phyloP scores from a whole-genome alignment of 805 yeast genomes.

The Candida tallmaniae region DNA sequence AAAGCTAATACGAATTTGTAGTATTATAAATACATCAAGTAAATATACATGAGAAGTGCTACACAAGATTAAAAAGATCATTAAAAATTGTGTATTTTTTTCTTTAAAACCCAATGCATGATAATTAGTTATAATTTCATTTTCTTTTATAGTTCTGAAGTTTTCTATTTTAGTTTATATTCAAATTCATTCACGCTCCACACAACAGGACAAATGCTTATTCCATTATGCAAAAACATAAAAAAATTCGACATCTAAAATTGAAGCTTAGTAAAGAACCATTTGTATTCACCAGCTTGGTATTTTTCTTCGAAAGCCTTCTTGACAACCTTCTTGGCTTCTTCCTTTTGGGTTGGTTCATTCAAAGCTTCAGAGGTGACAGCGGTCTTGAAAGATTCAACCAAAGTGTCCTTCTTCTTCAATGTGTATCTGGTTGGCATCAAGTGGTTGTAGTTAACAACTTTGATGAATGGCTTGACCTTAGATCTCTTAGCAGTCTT shows the following conservation, averaged over 20 bases:
- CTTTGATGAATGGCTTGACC: conserved; percentile 99
- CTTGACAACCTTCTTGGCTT: conserved; percentile 98
- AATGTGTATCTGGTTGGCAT: conserved; percentile 99
- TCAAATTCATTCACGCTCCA: conserved; percentile 3
- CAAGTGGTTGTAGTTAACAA: conserved; percentile 98
- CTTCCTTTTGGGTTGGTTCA: conserved; percentile 98
- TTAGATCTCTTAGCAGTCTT: conserved; percentile 95
- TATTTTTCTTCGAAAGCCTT: conserved; percentile 99
- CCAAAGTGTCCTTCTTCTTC: no score
- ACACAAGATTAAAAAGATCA: conserved; percentile 11
- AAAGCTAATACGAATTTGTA: no score
- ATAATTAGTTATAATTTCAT: conserved; percentile 3
- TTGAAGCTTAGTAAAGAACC: conserved; percentile 98
- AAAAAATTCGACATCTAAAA: conserved; percentile 48
- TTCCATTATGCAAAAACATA: no score
- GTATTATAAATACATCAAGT: conserved; percentile 15
- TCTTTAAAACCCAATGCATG: conserved; percentile 21
- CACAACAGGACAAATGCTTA: no score
- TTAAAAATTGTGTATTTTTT: conserved; percentile 18
- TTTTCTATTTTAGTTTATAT: background rate
- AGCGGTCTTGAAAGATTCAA: conserved; percentile 88
- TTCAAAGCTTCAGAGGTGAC: conserved; percentile 90
- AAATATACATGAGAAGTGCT: conserved; percentile 14
- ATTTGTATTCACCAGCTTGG: conserved; percentile 99
- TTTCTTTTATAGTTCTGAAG: conserved; percentile 2